phyloP scores from a whole-genome alignment of 2,329 filamentous ascomycete genomes.

The Fusarium floridanum region DNA sequence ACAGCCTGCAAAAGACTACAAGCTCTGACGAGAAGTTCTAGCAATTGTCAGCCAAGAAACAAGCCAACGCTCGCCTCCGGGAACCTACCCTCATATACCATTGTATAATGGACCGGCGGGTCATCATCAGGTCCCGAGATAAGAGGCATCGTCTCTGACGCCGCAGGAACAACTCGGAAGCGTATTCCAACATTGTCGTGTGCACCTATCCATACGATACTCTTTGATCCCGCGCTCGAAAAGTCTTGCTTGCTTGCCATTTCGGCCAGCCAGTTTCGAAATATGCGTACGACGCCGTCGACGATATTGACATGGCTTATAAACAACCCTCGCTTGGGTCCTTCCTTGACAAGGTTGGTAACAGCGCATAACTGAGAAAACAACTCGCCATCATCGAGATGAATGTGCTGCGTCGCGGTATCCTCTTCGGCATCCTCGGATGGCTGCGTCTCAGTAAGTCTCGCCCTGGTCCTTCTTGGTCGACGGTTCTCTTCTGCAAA shows the following conservation, averaged over 20 bases:
- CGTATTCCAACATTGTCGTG: slow-evolving; percentile 75
- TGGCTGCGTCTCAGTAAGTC: slow-evolving; percentile 11
- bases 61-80: too few species aligned
- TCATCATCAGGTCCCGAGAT: slow-evolving; percentile 72
- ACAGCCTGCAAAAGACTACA: slow-evolving; percentile 73
- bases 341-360: slow-evolving; percentile 76
- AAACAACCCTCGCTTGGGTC: slow-evolving; percentile 71
- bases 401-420: slow-evolving; percentile 69
- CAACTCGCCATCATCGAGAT: slow-evolving; percentile 76
- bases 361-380: slow-evolving; percentile 81
- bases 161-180: slow-evolving; percentile 66
- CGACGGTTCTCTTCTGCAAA: slow-evolving; percentile 65
- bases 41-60: slow-evolving; percentile 22
- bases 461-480: slow-evolving; percentile 42
- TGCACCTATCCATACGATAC: slow-evolving; percentile 77
- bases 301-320: slow-evolving; percentile 74
- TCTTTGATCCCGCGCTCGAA: slow-evolving; percentile 12
- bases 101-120: slow-evolving; percentile 74
- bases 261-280: slow-evolving; percentile 76
- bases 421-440: slow-evolving; percentile 49
- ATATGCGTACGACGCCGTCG: slow-evolving; percentile 78
- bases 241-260: slow-evolving; percentile 42
- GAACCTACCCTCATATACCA: slow-evolving; percentile 78
- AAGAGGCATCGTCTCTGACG: slow-evolving; percentile 62
- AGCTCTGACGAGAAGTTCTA: slow-evolving; percentile 77